These are phyloP conservation scores for Phytophthora megakarya DNA, from an alignment of 352 stramenopile genomes.

Conservation along the genomic window DNA sequence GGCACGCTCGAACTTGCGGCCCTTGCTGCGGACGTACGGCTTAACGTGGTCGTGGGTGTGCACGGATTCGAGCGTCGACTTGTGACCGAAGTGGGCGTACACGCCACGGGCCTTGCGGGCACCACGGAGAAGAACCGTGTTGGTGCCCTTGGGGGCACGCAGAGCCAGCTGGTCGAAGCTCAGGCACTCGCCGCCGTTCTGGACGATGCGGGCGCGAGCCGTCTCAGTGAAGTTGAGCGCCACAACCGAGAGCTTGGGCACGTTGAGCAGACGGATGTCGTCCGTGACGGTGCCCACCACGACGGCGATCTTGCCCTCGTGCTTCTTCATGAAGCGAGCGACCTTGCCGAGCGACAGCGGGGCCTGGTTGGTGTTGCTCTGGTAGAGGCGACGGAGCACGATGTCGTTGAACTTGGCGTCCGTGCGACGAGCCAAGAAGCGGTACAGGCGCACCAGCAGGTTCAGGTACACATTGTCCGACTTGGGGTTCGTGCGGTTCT, in stretches of 20 bases:
- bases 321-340: constrained; percentile 98
- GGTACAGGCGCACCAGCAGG: constrained; percentile 96
- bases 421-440: constrained; percentile 98
- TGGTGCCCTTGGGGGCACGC: constrained; percentile 95
- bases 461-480: constrained; percentile 99
- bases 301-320: constrained; percentile 98
- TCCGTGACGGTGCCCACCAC: constrained; percentile 99
- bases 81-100: constrained; percentile 99
- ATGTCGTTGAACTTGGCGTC: constrained; percentile 99
- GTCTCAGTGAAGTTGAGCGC: constrained; percentile 98
- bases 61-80: constrained; percentile 96
- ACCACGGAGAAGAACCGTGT: constrained; percentile 99
- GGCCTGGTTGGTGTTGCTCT: constrained; percentile 99
- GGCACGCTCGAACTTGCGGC: constrained; percentile 99
- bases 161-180: constrained; percentile 99
- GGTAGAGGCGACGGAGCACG: constrained; percentile 99
- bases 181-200: constrained; percentile 98
- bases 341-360: constrained; percentile 97
- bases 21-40: constrained; percentile 98
- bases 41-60: constrained; percentile 99
- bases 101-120: constrained; percentile 97
- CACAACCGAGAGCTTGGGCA: constrained; percentile 96
- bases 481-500: constrained; percentile 97
- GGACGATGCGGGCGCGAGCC: constrained; percentile 97
- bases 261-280: constrained; percentile 97